These are phyloP conservation scores for Chrysosporium keratinophilum DNA, from an alignment of 2,329 filamentous ascomycete species.

Conservation along the genomic window DNA sequence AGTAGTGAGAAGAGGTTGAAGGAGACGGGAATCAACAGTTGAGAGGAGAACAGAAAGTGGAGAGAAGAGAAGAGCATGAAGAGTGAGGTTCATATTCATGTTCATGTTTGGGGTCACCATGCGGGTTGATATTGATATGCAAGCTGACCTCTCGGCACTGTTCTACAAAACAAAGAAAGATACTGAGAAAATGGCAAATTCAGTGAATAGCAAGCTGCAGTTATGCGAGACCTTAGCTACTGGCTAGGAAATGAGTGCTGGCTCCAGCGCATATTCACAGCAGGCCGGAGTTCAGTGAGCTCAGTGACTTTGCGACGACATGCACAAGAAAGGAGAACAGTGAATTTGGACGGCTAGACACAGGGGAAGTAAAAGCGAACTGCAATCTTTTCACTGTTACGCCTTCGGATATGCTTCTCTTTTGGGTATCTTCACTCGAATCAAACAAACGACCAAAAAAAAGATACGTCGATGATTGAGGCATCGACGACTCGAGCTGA, in stretches of 20 bases:
- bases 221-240: not conserved
- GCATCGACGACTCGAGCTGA: too few species aligned
- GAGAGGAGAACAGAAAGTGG: conserved; percentile 1
- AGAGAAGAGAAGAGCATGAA: not conserved
- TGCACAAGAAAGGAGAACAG: not conserved
- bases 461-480: not conserved
- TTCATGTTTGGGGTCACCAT: conserved; percentile 9
- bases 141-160: not conserved
- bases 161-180: not conserved
- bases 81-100: conserved; percentile 1
- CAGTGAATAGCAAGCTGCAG: not conserved
- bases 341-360: not conserved
- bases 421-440: not conserved
- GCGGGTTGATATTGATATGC: not conserved
- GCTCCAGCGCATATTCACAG: not conserved
- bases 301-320: too few species aligned
- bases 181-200: not conserved
- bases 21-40: conserved; percentile 2
- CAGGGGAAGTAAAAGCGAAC: not conserved
- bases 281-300: not conserved
- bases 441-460: not conserved
- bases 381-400: not conserved
- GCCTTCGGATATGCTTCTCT: not conserved
- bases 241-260: not conserved
- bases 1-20: conserved; percentile 3